These are phyloP conservation scores for Heliamphora exappendiculata DNA, from an alignment of 148 eudicot genomes.

Conservation along the genomic window DNA sequence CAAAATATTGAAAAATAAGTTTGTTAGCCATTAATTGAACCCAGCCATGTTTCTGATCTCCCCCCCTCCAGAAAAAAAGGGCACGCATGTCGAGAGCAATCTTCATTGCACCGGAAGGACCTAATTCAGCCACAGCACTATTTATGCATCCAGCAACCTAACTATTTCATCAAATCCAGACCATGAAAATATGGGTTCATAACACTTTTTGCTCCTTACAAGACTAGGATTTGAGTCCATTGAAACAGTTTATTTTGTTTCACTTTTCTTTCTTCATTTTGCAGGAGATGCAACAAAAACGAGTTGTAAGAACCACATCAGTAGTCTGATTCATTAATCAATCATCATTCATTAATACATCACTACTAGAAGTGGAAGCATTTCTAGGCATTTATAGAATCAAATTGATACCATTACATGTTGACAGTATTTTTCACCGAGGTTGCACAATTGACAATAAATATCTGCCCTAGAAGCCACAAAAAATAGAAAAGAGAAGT, in stretches of 20 bases:
- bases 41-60: background rate
- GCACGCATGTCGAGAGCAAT: background rate
- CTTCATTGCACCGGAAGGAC: background rate
- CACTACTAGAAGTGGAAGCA: too few relatives aligned
- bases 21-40: background rate
- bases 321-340: background rate
- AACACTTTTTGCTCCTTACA: background rate
- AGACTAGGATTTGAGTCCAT: background rate
- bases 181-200: background rate
- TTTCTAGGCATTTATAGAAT: too few relatives aligned
- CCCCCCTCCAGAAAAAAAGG: background rate
- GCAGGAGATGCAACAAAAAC: background rate
- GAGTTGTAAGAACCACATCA: background rate
- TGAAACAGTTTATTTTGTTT: too few relatives aligned
- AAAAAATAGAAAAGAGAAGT: background rate
- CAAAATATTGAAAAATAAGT: background rate
- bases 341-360: too few relatives aligned
- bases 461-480: slow-evolving; percentile 1
- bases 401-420: background rate
- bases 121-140: background rate
- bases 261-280: background rate
- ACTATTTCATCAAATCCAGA: background rate
- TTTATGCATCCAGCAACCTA: background rate
- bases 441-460: background rate
- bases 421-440: background rate